A percentile compares a stretch with the other conserved stretches of the same genome.
phyloP scores from a whole-genome alignment of 768 basidiomycete genomes.

The Hericium coralloides region DNA sequence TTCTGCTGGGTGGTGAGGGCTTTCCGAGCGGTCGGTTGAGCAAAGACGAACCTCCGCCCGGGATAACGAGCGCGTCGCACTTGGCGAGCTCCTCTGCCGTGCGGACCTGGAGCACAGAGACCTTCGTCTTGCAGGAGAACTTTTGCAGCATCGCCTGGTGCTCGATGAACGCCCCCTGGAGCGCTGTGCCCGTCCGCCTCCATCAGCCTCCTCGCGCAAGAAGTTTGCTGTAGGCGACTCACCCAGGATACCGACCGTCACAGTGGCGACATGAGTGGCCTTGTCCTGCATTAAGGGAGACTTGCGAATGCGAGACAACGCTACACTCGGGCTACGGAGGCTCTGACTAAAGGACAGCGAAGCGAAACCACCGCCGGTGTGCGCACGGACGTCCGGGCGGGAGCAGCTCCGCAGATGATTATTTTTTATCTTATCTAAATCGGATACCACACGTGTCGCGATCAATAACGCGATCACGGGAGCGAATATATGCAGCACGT shows the following conservation, averaged over 20 bases:
- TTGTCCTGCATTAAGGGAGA: constrained; percentile 10
- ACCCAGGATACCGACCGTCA: constrained; percentile 15
- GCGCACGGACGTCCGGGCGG: too few relatives aligned
- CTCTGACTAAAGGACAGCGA: too few relatives aligned
- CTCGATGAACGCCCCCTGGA: constrained; percentile 91
- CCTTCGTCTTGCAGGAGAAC: constrained; percentile 34
- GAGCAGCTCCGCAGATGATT: too few relatives aligned
- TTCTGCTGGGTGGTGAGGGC: constrained; percentile 37
- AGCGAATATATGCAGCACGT: too few relatives aligned
- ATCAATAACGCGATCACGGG: too few relatives aligned
- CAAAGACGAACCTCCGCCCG: constrained; percentile 64
- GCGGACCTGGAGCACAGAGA: constrained; percentile 54
- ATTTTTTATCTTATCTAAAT: too few relatives aligned
- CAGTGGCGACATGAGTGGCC: neutral
- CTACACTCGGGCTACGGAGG: too few relatives aligned
- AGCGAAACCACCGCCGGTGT: too few relatives aligned
- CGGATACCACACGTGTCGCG: too few relatives aligned
- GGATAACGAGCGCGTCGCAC: constrained; percentile 86
- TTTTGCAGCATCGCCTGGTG: constrained; percentile 67
- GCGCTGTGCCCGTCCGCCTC: constrained; percentile 39
- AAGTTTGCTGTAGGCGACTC: neutral
- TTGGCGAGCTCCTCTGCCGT: constrained; percentile 61
- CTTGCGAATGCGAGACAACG: neutral
- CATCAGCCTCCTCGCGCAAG: neutral
- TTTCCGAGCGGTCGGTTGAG: too few relatives aligned